Base-by-base conservation (phyloP, 495 filamentous ascomycete genomes). In the Venustampulla echinocandica region DNA sequence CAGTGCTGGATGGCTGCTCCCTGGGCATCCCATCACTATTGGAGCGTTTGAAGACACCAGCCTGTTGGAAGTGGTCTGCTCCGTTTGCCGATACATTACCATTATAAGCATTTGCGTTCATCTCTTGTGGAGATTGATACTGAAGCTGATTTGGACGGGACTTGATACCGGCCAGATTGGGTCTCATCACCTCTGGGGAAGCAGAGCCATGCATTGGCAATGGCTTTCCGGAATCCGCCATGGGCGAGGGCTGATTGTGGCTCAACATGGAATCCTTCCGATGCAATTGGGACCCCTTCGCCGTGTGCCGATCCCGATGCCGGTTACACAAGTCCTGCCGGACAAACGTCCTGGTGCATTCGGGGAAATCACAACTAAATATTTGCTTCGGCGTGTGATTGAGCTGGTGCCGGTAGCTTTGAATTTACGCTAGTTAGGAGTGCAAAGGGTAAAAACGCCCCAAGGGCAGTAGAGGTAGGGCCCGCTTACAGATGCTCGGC, bases 351-450 rank as follows among this genome's bases (percentile, higher is more conserved):
- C 90, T 84, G 47, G 81, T 75, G 62, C 92, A 98, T 52, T 89
- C 87, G 25, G 86, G 88, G 58, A 88, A 95, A 61, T 95, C 86
- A 71, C 92, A 98, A 62, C 77, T 80, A 61, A 93, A 98, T 25
- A 97, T 95, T 58, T 93, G 85, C 65, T 98, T 97, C 6, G 90
- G 90, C 72, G 72, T 82, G 82, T 92, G 92, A 58, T 98, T 98
- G 55, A 98, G 65, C 66, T 96, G 90, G 65, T 98, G 92, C 18
- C 92, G 80, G 64, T 95, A 75, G 24, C 74, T 77, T 36, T 1
- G 62, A 50, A 62, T 43, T 7, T 34, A 3, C 22, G 20, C 19
- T 47, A 19, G 40, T 44, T 49, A 37, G 15, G 20, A 22, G 18
- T 14, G 41, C 47, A 14, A 15, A 11, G 40, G 36, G 44, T 20